A percentile compares a stretch with the other conserved stretches of the same genome.
phyloP scores from a whole-genome alignment of 148 eudicot genomes.

The Silene conica region DNA sequence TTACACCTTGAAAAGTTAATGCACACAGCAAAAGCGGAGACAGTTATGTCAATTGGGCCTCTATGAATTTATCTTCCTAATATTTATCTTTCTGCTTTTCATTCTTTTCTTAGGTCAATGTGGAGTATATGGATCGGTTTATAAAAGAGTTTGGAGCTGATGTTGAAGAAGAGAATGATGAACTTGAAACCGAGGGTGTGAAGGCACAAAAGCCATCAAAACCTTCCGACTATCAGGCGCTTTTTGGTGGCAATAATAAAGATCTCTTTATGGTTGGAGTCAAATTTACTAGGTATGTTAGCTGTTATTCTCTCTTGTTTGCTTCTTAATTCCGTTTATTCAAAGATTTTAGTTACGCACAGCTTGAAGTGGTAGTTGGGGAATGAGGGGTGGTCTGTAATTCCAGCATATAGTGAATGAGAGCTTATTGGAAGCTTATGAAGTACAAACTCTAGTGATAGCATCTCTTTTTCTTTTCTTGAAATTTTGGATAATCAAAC shows the following conservation, averaged over 20 bases:
- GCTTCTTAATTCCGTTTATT: constrained; percentile 1
- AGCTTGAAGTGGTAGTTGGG: neutral
- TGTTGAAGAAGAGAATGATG: constrained; percentile 35
- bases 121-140: constrained; percentile 71
- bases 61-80: neutral
- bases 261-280: constrained; percentile 91
- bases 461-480: too few species aligned
- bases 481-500: too few species aligned
- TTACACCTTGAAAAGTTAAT: neutral
- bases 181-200: constrained; percentile 23
- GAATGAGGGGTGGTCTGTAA: neutral
- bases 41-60: neutral
- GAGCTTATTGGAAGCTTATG: neutral
- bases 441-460: neutral
- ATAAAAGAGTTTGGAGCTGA: constrained; percentile 59
- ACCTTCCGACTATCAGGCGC: constrained; percentile 71
- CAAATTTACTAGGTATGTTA: constrained; percentile 65
- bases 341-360: neutral
- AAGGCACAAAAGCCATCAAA: constrained; percentile 47
- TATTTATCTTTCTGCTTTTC: constrained; percentile 16
- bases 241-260: constrained; percentile 78
- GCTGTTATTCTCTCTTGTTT: constrained; percentile 1
- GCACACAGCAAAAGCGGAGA: neutral
- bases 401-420: neutral
- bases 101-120: constrained; percentile 51